Conservation (phyloP, 164 flowering plant genomes). For the Chimonanthus salicifolius region DNA sequence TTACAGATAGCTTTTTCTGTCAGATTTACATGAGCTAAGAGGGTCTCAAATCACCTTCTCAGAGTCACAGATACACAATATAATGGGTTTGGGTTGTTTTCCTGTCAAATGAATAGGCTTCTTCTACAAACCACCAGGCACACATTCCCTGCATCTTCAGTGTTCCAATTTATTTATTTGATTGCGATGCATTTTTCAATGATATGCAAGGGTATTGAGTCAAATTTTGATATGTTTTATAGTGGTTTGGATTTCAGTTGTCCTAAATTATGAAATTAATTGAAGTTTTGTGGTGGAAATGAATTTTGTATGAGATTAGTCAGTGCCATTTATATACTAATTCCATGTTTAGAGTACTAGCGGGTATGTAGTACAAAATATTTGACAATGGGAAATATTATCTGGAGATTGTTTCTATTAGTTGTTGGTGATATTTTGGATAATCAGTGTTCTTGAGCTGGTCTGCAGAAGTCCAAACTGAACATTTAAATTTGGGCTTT, state of each 20-base stretch:
- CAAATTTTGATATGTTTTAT: slow-evolving; percentile 1
- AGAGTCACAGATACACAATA: not conserved
- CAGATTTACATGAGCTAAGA: not conserved
- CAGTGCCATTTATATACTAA: too few relatives aligned
- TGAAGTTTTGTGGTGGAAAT: not conserved
- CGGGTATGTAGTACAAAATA: too few relatives aligned
- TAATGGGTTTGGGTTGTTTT: slow-evolving; percentile 1
- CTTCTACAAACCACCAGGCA: not conserved
- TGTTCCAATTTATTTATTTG: not conserved
- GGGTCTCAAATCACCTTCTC: not conserved
- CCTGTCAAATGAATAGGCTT: not conserved
- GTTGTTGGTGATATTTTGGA: too few relatives aligned
- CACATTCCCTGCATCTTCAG: not conserved
- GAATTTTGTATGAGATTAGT: not conserved
- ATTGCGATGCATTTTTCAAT: not conserved
- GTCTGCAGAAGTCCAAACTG: too few relatives aligned
- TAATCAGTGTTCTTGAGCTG: too few relatives aligned
- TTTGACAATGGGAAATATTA: too few relatives aligned
- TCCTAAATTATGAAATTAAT: not conserved
- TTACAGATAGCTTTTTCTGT: slow-evolving; percentile 36
- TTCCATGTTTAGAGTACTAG: too few relatives aligned
- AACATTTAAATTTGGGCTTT: too few relatives aligned
- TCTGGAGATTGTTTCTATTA: too few relatives aligned
- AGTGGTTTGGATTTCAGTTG: not conserved
- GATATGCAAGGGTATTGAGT: not conserved